Evolutionary conservation across 2,329 filamentous ascomycete genomes (phyloP), one percentile per base, ranked within the genome.

Genomic region (Arthrinium puccinioides): DNA sequence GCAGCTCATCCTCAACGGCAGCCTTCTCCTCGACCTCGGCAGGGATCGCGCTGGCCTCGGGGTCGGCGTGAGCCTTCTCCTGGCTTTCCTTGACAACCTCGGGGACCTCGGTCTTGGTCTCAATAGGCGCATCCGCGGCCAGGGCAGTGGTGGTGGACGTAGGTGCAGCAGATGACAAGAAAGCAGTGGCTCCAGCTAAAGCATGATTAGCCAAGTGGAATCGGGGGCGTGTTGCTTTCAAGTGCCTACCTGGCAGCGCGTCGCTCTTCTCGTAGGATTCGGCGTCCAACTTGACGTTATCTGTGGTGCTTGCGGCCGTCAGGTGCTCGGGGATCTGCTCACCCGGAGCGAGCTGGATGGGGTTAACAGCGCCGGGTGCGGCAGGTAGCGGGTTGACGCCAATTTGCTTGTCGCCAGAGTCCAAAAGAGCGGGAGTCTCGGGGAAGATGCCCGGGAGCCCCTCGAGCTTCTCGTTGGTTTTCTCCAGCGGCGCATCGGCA

Each of bases 231-330:
- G 52, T 38, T 21, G 24, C 31, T 21, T 33, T 33, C 31, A n/a
- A n/a, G n/a, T n/a, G n/a, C 49, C 35, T 51, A 47, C 72, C 74
- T 35, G 72, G 69, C 28, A 80, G 61, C 40, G 79, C 74, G 53
- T 84, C 84, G 45, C 81, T 79, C 60, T 85, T 85, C 59, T 94
- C 83, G 61, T 96, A 97, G 2, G 87, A 90, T 49, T 80, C 85
- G 59, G 87, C 75, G 58, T 96, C 89, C 15, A 86, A 74, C 53
- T 81, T 77, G 53, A 95, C 74, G 35, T 87, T 82, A 42, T 67
- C 67, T 57, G 86, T 82, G 50, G 76, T 67, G 46, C 82, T 82
- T 59, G 85, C 84, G 36, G 72, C 61, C 32, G 79, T 79, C 49
- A 88, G 54, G 19, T 73, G 72, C 32, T 84, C 72, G 27, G 89